Evolutionary conservation across 2,329 filamentous ascomycete species (phyloP).

Genomic region (Ophiostoma novo-ulmi): DNA sequence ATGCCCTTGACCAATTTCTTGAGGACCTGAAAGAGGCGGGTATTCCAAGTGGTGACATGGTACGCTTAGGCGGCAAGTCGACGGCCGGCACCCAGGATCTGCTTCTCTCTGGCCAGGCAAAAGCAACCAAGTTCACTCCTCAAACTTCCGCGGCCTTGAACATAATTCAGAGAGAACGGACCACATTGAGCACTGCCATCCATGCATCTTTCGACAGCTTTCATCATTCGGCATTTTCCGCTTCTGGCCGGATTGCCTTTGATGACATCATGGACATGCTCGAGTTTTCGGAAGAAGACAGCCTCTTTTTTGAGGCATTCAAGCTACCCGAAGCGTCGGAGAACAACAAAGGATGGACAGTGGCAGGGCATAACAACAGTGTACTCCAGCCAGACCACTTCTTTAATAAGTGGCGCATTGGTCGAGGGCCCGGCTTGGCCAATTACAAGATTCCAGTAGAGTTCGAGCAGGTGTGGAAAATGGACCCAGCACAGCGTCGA

Average conservation of each 20-base stretch:
- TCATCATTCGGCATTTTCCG: background rate
- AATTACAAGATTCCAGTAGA: slow-evolving; percentile 28
- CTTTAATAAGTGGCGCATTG: slow-evolving; percentile 48
- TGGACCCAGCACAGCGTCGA: slow-evolving; percentile 38
- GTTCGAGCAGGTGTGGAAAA: slow-evolving; percentile 47
- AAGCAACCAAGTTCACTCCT: slow-evolving; percentile 33
- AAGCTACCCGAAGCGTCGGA: slow-evolving; percentile 41
- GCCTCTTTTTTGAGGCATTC: slow-evolving; percentile 54
- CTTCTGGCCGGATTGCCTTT: background rate
- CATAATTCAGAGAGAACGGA: slow-evolving; percentile 35
- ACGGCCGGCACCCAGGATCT: slow-evolving; percentile 46
- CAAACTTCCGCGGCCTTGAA: slow-evolving; percentile 39
- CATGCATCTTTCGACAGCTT: slow-evolving; percentile 3
- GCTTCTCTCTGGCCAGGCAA: slow-evolving; percentile 41
- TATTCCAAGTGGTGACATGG: slow-evolving; percentile 46
- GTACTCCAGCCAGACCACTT: slow-evolving; percentile 46
- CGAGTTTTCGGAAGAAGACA: slow-evolving; percentile 49
- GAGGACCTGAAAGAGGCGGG: slow-evolving; percentile 59
- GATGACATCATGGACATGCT: slow-evolving; percentile 34
- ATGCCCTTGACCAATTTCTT: slow-evolving; percentile 61
- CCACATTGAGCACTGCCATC: slow-evolving; percentile 26
- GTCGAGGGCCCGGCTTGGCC: slow-evolving; percentile 40
- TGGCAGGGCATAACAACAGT: slow-evolving; percentile 45
- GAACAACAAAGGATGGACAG: slow-evolving; percentile 38
- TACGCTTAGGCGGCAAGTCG: slow-evolving; percentile 59